These are phyloP conservation scores for Bonia amplexicaulis DNA, from an alignment of 176 grass and related monocot genomes.

Conservation along the genomic window DNA sequence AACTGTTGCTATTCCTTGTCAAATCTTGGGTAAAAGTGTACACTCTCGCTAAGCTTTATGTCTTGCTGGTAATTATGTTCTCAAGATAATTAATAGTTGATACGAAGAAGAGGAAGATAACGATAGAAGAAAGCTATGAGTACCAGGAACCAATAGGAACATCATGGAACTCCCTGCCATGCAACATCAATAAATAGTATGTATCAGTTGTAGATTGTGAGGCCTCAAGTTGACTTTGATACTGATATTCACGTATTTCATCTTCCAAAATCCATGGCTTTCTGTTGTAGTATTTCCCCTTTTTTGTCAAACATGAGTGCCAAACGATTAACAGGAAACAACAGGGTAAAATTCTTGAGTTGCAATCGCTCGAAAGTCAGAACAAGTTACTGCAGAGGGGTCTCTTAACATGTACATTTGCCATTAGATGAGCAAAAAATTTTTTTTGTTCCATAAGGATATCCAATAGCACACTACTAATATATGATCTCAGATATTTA, in stretches of 20 bases:
- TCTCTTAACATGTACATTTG: slow-evolving; percentile 4
- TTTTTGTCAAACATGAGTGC: slow-evolving; percentile 17
- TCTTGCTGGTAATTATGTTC: neutral
- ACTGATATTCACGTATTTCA: slow-evolving; percentile 70
- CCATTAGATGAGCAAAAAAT: neutral
- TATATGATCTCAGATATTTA: neutral
- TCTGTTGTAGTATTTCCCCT: slow-evolving; percentile 66
- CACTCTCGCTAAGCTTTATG: neutral
- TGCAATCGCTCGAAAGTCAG: neutral
- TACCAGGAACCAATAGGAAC: slow-evolving; percentile 82
- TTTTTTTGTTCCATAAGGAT: neutral
- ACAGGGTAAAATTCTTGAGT: neutral
- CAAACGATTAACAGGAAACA: slow-evolving; percentile 11
- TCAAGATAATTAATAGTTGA: neutral
- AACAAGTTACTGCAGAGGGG: slow-evolving; percentile 14
- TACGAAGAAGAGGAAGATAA: slow-evolving; percentile 1
- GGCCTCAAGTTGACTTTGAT: slow-evolving; percentile 61
- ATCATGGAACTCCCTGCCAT: slow-evolving; percentile 60
- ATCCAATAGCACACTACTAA: neutral
- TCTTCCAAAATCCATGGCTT: slow-evolving; percentile 89
- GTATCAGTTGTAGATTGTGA: slow-evolving; percentile 55
- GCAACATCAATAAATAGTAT: slow-evolving; percentile 64
- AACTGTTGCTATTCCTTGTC: neutral
- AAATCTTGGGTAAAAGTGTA: too few species aligned
- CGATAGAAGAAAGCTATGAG: neutral